phyloP scores from a whole-genome alignment of 2,329 filamentous ascomycete species.

The Apiospora phragmitis region DNA sequence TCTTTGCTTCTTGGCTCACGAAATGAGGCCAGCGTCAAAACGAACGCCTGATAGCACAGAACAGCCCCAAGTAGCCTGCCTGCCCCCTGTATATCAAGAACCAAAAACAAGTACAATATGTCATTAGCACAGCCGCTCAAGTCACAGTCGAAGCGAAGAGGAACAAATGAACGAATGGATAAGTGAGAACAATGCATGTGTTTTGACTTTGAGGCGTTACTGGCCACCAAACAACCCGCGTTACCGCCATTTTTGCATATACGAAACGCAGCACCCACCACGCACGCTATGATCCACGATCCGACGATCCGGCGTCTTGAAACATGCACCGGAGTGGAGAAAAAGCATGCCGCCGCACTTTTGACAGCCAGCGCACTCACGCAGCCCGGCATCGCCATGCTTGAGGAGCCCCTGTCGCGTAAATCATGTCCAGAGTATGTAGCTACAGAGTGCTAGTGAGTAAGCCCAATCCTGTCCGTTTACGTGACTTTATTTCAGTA shows the following conservation, averaged over 20 bases:
- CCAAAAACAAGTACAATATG: no score
- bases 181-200: background rate
- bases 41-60: background rate
- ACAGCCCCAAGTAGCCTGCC: background rate
- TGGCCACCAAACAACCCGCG: background rate
- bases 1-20: no score
- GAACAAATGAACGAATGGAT: background rate
- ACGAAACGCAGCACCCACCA: background rate
- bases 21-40: no score
- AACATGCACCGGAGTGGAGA: background rate
- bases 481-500: no score
- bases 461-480: no score
- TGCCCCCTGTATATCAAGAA: no score
- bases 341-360: background rate
- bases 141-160: background rate
- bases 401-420: background rate
- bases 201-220: background rate
- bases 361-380: background rate
- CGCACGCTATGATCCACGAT: conserved; percentile 1
- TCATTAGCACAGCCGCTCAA: no score
- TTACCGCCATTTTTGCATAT: background rate
- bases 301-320: conserved; percentile 2
- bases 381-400: background rate
- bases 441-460: no score
- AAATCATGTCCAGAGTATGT: no score